phyloP scores from a whole-genome alignment of 2,329 filamentous ascomycete genomes.

The Neonectria coccinea region DNA sequence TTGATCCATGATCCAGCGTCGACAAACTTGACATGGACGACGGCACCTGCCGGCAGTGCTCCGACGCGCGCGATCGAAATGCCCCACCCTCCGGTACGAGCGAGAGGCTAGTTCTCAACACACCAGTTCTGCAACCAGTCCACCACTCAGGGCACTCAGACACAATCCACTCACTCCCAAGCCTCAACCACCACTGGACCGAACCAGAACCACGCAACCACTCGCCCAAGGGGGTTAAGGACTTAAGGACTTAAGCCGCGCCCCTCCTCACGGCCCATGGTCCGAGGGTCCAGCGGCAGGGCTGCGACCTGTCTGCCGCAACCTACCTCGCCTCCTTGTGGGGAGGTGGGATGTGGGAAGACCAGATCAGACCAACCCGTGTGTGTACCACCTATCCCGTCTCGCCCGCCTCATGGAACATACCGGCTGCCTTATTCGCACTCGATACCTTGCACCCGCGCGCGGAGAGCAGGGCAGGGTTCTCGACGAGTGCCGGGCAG shows the following conservation, averaged over 20 bases:
- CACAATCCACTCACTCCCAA: neutral
- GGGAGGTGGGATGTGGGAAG: neutral
- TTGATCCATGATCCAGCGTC: slow-evolving; percentile 10
- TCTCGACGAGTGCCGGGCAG: slow-evolving; percentile 3
- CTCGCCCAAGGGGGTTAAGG: neutral
- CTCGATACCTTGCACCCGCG: neutral
- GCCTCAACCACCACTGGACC: neutral
- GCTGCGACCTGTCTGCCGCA: neutral
- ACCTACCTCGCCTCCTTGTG: neutral
- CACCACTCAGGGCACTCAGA: slow-evolving; percentile 7
- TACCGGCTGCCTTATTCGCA: slow-evolving; percentile 1
- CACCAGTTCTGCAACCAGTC: slow-evolving; percentile 3
- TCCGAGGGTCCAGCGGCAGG: neutral
- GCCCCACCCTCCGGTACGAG: slow-evolving; percentile 23
- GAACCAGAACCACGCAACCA: neutral
- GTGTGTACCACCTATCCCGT: neutral
- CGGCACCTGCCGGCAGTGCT: slow-evolving; percentile 29
- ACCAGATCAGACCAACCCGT: neutral
- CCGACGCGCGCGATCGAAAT: slow-evolving; percentile 23
- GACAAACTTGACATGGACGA: slow-evolving; percentile 13
- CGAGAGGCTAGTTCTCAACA: slow-evolving; percentile 21
- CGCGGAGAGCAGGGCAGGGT: slow-evolving; percentile 3
- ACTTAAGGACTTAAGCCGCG: too few relatives aligned
- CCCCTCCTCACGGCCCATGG: neutral
- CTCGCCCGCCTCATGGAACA: neutral